These are phyloP conservation scores for Scopulariopsis brevicaulis DNA, from an alignment of 2,329 filamentous ascomycete species.

Conservation along the genomic window DNA sequence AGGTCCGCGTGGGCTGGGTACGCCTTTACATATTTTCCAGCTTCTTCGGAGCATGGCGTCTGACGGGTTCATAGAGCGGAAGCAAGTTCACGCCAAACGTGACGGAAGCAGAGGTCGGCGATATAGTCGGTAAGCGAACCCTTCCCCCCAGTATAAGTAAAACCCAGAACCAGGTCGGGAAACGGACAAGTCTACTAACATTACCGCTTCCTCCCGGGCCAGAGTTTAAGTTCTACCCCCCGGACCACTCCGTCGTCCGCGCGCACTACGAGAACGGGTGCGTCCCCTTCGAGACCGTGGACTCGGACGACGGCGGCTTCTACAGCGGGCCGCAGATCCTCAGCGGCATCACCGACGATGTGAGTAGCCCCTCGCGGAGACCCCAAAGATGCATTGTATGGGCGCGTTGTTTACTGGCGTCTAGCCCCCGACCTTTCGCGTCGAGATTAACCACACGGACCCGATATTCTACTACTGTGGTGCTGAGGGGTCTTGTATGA, in stretches of 20 bases:
- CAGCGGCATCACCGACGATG: slow-evolving; percentile 31
- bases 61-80: slow-evolving; percentile 10
- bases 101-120: slow-evolving; percentile 26
- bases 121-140: slow-evolving; percentile 27
- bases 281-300: slow-evolving; percentile 46
- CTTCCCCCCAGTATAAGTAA: slow-evolving; percentile 2
- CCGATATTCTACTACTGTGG: slow-evolving; percentile 63
- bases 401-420: background rate
- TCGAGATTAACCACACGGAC: slow-evolving; percentile 43
- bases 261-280: slow-evolving; percentile 50
- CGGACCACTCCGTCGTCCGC: slow-evolving; percentile 52
- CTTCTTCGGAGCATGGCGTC: background rate
- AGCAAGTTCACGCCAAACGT: slow-evolving; percentile 19
- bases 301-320: slow-evolving; percentile 35
- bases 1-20: slow-evolving; percentile 8
- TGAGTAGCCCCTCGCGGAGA: slow-evolving; percentile 14
- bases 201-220: background rate
- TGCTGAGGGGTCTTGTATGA: slow-evolving; percentile 51
- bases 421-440: slow-evolving; percentile 27
- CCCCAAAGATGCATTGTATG: background rate
- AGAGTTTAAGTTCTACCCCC: slow-evolving; percentile 51
- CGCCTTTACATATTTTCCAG: background rate
- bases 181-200: background rate
- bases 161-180: background rate
- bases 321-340: slow-evolving; percentile 38